Conservation (phyloP, 352 stramenopile species). For the Pilasporangium apinafurcum region DNA sequence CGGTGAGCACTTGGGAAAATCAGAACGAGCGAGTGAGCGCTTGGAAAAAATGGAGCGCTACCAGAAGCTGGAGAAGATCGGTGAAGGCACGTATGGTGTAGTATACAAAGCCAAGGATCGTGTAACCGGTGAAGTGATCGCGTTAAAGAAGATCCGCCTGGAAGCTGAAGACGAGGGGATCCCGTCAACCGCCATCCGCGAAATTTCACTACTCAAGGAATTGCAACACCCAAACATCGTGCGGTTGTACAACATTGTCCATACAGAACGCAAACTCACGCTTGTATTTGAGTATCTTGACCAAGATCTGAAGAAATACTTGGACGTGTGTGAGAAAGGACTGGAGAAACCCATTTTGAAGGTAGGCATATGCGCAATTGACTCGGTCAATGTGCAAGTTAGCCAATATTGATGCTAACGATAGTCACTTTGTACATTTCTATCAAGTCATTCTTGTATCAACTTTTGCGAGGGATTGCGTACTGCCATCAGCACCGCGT, state of each 20-base stretch:
- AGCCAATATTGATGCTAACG: background rate
- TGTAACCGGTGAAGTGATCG: constrained; percentile 96
- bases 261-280: constrained; percentile 98
- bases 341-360: constrained; percentile 91
- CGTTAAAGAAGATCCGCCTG: constrained; percentile 99
- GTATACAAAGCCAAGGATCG: constrained; percentile 99
- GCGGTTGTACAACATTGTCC: constrained; percentile 99
- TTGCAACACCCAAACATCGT: constrained; percentile 98
- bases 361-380: constrained; percentile 8
- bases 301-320: constrained; percentile 99
- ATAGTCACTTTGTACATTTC: background rate
- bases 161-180: constrained; percentile 98
- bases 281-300: constrained; percentile 99
- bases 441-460: constrained; percentile 95
- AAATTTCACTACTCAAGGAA: constrained; percentile 98
- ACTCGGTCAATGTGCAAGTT: background rate
- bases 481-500: constrained; percentile 99
- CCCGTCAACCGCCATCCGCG: constrained; percentile 96
- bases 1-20: background rate
- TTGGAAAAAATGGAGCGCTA: constrained; percentile 88
- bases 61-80: constrained; percentile 96
- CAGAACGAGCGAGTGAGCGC: background rate
- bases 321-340: constrained; percentile 98
- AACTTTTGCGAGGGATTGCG: constrained; percentile 97
- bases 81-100: constrained; percentile 98